Evolutionary conservation across 352 stramenopile genomes (phyloP), one percentile per base, ranked within the genome.

Genomic region (Phytophthora ramorum): DNA sequence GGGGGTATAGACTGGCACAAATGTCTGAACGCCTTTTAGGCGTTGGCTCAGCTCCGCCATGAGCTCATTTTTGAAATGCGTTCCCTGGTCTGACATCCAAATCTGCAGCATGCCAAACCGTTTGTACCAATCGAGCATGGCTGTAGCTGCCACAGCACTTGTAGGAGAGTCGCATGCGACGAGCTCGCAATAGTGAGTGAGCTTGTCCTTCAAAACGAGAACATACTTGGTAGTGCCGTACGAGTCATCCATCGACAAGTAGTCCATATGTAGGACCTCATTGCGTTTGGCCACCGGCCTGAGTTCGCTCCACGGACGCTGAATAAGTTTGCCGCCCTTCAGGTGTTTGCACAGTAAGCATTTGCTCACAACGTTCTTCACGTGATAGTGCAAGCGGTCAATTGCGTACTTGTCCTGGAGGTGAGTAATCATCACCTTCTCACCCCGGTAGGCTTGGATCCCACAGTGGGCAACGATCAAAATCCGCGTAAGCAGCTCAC

Each of bases 121-220:
- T 13, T 69, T 73, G 58, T 58, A 43, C 65, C 58, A 69, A 32
- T 64, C 50, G 3, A 69, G 24, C 14, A 62, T 51, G 34, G 46
- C 59, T 3, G 20, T 32, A 13, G 48, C 46, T 24, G 38, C 58
- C 0, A 63, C 44, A 2, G 13, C 10, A 48, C 34, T 47, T 12
- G 37, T 63, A 24, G 60, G 47, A 22, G 63, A 50, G 16, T 70
- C 54, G 19, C 48, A 70, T 1, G 63, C 30, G 35, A 70, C 16
- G 35, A 43, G 35, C 35, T 43, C 35, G 14, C 35, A 43, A 6
- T 8, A 43, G 10, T 43, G 35, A 5, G 35, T 43, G 10, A 19
- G 16, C 35, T 43, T 12, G 10, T 19, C 10, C 12, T 43, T 43
- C 2, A 43, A 12, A 2, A 19, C 35, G 1, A 70, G 40, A 5